Conservation (phyloP, 179 eudicot genomes). For the Actinidia chinensis region DNA sequence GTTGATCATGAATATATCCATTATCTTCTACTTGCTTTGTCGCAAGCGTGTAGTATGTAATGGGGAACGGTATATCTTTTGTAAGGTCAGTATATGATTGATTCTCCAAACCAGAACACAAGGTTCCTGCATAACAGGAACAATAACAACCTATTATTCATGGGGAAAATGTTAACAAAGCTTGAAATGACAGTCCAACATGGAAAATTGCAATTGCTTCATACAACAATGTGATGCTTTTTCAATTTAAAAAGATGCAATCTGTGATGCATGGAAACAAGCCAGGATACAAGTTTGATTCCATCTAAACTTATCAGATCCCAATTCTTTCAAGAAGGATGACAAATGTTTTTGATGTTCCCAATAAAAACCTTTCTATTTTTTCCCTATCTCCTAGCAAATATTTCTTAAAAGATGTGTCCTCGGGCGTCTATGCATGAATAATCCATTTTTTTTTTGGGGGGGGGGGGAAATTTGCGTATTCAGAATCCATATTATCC, state of each 20-base stretch:
- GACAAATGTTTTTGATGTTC: neutral
- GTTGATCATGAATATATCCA: slow-evolving; percentile 62
- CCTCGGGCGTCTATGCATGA: too few species aligned
- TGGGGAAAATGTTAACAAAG: neutral
- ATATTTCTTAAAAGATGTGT: too few species aligned
- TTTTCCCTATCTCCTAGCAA: too few species aligned
- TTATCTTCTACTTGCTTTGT: slow-evolving; percentile 77
- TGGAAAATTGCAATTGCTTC: neutral
- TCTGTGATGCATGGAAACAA: neutral
- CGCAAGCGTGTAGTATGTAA: slow-evolving; percentile 79
- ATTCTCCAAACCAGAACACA: slow-evolving; percentile 25
- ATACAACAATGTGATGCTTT: neutral
- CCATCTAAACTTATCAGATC: neutral
- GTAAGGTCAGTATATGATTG: slow-evolving; percentile 35
- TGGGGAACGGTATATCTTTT: slow-evolving; percentile 69
- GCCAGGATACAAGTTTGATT: neutral
- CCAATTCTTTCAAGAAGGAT: neutral
- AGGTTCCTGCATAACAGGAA: slow-evolving; percentile 26
- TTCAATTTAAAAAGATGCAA: neutral
- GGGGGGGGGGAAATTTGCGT: too few species aligned
- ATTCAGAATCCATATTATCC: too few species aligned
- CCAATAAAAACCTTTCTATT: too few species aligned
- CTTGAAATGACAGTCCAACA: neutral
- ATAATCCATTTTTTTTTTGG: too few species aligned
- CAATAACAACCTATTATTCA: neutral